Evolutionary conservation across 768 basidiomycete genomes (phyloP).

Genomic region (Gloeopeniophorella convolvens): DNA sequence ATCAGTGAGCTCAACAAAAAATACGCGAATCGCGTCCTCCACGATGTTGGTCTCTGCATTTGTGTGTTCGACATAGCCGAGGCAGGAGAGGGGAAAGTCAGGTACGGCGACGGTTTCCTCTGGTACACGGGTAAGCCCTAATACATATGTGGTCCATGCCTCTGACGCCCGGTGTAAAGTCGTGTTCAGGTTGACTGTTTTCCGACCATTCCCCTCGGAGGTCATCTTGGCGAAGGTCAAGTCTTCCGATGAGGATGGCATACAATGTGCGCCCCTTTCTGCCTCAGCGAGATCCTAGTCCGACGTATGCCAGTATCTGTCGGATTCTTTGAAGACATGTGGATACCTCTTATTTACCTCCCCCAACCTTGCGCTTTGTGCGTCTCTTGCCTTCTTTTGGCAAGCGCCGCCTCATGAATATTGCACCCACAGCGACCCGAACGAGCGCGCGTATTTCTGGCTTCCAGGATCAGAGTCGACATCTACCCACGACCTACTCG

Average conservation of each 20-base stretch:
- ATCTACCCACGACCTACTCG: slow-evolving; percentile 56
- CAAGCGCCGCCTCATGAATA: neutral
- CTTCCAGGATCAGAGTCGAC: slow-evolving; percentile 51
- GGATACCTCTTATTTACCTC: slow-evolving; percentile 71
- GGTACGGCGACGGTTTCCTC: slow-evolving; percentile 90
- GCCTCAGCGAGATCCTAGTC: neutral
- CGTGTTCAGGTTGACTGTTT: slow-evolving; percentile 84
- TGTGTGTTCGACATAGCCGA: slow-evolving; percentile 84
- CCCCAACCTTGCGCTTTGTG: slow-evolving; percentile 81
- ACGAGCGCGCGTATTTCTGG: slow-evolving; percentile 83
- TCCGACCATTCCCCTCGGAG: slow-evolving; percentile 86
- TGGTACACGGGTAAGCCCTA: slow-evolving; percentile 82
- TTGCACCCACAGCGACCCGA: slow-evolving; percentile 51
- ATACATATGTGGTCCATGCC: neutral
- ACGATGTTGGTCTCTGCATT: slow-evolving; percentile 87
- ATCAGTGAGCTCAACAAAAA: slow-evolving; percentile 88
- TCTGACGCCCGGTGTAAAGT: slow-evolving; percentile 38
- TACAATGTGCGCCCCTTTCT: slow-evolving; percentile 53
- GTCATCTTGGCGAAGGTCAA: slow-evolving; percentile 86
- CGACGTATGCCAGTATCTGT: slow-evolving; percentile 53
- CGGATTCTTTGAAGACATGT: slow-evolving; percentile 93
- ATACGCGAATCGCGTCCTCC: slow-evolving; percentile 87
- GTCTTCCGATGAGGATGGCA: slow-evolving; percentile 77
- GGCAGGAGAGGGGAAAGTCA: slow-evolving; percentile 85
- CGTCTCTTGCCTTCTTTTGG: slow-evolving; percentile 23